phyloP scores from a whole-genome alignment of 495 filamentous ascomycete species.

The Tuber borchii region DNA sequence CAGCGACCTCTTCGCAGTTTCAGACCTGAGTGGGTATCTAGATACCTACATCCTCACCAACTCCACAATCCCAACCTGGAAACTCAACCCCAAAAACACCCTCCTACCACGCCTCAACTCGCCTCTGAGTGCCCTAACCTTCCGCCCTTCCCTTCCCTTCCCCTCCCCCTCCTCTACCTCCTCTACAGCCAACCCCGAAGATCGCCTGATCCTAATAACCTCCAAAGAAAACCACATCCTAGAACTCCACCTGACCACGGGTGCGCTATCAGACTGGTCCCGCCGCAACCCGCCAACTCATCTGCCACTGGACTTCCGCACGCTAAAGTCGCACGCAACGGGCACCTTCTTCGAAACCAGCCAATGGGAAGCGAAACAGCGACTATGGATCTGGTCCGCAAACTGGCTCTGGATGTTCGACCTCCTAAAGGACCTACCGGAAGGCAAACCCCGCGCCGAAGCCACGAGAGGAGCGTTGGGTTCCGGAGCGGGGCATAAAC shows the following conservation, averaged over 20 bases:
- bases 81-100: slow-evolving; percentile 57
- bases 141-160: slow-evolving; percentile 52
- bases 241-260: slow-evolving; percentile 67
- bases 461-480: slow-evolving; percentile 13
- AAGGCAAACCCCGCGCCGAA: slow-evolving; percentile 36
- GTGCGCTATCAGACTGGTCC: slow-evolving; percentile 76
- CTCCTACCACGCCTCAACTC: slow-evolving; percentile 71
- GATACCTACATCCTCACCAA: slow-evolving; percentile 73
- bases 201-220: slow-evolving; percentile 68
- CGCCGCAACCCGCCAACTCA: slow-evolving; percentile 64
- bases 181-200: slow-evolving; percentile 47
- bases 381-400: slow-evolving; percentile 79
- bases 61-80: slow-evolving; percentile 54
- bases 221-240: slow-evolving; percentile 62
- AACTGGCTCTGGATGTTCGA: slow-evolving; percentile 93
- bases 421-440: slow-evolving; percentile 61
- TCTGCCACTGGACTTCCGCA: slow-evolving; percentile 65
- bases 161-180: slow-evolving; percentile 37
- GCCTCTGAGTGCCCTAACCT: slow-evolving; percentile 64
- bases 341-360: slow-evolving; percentile 75
- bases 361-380: slow-evolving; percentile 45
- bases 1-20: slow-evolving; percentile 66
- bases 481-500: slow-evolving; percentile 41
- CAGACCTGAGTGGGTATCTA: slow-evolving; percentile 77
- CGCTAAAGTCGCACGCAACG: slow-evolving; percentile 67